Percentiles rank a stretch among this genome's conserved stretches.
These are phyloP conservation scores for Lodderomyces orthopsilosis DNA, from an alignment of 1,139 yeast species.

Conservation along the genomic window DNA sequence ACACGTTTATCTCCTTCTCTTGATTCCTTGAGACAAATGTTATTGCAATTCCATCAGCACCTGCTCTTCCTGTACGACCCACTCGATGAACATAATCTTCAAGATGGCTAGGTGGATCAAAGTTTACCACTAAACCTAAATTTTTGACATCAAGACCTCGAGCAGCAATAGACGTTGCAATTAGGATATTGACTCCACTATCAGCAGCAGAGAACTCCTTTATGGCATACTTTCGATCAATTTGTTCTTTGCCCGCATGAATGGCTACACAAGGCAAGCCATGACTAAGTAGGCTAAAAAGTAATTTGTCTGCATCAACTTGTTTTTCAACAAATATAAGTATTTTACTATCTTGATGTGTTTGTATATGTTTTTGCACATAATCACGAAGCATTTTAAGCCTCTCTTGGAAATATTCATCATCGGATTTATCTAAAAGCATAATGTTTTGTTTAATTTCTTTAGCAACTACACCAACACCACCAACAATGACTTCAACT, in stretches of 20 bases:
- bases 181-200: constrained; percentile 59
- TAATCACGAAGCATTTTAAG: constrained; percentile 42
- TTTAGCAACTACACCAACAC: constrained; percentile 77
- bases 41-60: constrained; percentile 70
- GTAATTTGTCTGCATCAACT: constrained; percentile 70
- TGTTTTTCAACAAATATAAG: constrained; percentile 88
- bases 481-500: constrained; percentile 77
- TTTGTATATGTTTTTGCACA: constrained; percentile 9
- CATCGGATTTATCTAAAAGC: constrained; percentile 43
- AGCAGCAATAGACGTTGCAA: constrained; percentile 94
- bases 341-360: constrained; percentile 40
- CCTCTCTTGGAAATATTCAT: constrained; percentile 44
- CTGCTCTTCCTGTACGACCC: constrained; percentile 96
- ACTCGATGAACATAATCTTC: constrained; percentile 97
- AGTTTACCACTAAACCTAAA: constrained; percentile 75
- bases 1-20: constrained; percentile 66
- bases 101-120: constrained; percentile 86
- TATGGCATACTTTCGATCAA: constrained; percentile 76
- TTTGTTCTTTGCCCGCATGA: constrained; percentile 92
- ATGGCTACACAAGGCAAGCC: constrained; percentile 65
- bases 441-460: constrained; percentile 75
- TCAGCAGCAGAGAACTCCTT: constrained; percentile 56
- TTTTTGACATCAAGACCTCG: constrained; percentile 91
- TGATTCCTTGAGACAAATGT: constrained; percentile 69
- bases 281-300: constrained; percentile 52